Conservation (phyloP, 306 rosid species). For the Quercus variabilis region DNA sequence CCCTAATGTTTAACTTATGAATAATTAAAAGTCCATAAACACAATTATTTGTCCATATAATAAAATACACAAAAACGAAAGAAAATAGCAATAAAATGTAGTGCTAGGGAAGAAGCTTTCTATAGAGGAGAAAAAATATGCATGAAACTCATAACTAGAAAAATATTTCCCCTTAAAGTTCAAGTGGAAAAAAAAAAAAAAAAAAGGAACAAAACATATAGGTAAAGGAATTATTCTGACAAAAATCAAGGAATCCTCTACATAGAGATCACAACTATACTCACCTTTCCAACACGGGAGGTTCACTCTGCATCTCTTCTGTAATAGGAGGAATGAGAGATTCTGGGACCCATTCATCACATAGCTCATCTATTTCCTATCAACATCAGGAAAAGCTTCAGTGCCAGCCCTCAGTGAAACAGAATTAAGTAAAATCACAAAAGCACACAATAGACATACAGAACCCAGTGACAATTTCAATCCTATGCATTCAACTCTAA, state of each 20-base stretch:
- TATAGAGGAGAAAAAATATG: background rate
- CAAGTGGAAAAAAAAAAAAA: background rate
- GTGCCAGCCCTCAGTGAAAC: background rate
- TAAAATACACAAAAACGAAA: background rate
- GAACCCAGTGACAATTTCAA: background rate
- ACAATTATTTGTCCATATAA: background rate
- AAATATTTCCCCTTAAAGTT: background rate
- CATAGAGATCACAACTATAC: conserved; percentile 20
- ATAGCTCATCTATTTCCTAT: conserved; percentile 92
- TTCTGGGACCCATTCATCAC: conserved; percentile 95
- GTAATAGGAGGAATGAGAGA: conserved; percentile 81
- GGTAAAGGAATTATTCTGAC: background rate
- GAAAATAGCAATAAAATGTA: background rate
- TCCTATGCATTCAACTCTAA: background rate
- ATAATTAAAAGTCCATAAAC: conserved; percentile 2
- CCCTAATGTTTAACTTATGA: background rate
- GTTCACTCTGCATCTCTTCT: conserved; percentile 65
- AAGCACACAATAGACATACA: background rate
- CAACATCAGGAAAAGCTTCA: background rate
- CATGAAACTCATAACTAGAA: background rate
- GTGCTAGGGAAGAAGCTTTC: background rate
- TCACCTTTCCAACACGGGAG: conserved; percentile 94
- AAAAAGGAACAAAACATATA: background rate
- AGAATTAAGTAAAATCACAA: background rate
- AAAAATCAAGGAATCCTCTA: background rate